Base-by-base conservation (phyloP, 345 rosid genomes). In the Bruguiera sexangula region DNA sequence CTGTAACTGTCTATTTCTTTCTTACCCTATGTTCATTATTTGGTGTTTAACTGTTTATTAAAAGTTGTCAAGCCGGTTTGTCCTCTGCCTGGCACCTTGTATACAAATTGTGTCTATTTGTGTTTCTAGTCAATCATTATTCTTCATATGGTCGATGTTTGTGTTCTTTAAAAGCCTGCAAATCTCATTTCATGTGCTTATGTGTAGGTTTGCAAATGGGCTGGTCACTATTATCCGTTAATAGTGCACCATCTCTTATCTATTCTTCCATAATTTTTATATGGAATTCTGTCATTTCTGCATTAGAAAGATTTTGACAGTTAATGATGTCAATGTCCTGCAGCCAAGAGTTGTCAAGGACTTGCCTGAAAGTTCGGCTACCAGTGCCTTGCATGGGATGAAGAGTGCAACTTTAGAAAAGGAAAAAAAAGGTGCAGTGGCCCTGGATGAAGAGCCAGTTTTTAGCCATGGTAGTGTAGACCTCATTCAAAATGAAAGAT, bases 341-440 rank as follows among this genome's bases (percentile, higher is more conserved):
- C 89, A 86, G 91, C 73, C 82, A 63, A 86, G 82, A 79, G 64
- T 73, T 60, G 72, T 74, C 77, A 82, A 75, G 81, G 87, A 85
- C 73, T 77, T 84, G 72, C 76, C 75, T 31, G 89, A 78, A 70
- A 65, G 69, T 74, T 75, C 87, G 70, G 76, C 68, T 79, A 62
- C 31, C 58, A 37, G 65, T 69, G 62, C 59, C 69, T 64, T 69
- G 60, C 62, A 69, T 72, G 71, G 50, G 74, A 60, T 66, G 54
- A 79, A 69, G 76, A 74, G 75, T 37, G 69, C 66, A 81, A 76
- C 63, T 36, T 65, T 75, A 67, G 85, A 72, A 71, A 82, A 78
- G 60, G 84, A 67, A 78, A 77, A 71, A 73, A 70, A 61, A 68
- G 73, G 58, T 75, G 70, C 63, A 66, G 65, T 43, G 53, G 62